Evolutionary conservation across 1,139 yeast genomes (phyloP).

Genomic region (Spencermartinsiella ligniputridi): DNA sequence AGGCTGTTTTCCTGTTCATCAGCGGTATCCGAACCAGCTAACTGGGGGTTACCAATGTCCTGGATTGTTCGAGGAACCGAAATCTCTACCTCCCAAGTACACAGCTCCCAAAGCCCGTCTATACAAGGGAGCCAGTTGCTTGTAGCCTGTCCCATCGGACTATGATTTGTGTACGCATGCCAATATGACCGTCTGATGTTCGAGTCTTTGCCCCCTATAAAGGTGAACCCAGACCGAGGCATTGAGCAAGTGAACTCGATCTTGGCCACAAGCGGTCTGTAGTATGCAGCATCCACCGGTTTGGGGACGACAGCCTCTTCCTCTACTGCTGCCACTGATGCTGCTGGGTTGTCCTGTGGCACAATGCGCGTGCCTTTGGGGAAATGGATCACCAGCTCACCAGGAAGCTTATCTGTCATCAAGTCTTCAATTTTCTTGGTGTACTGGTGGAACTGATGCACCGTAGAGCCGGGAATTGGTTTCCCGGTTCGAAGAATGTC

Average conservation of each 20-base stretch:
- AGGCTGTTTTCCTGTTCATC: conserved; percentile 9
- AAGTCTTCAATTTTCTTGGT: conserved; percentile 59
- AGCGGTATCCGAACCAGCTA: conserved; percentile 37
- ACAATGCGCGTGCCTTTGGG: conserved; percentile 64
- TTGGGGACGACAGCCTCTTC: conserved; percentile 7
- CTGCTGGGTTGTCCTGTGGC: conserved; percentile 28
- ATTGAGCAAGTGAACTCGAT: conserved; percentile 64
- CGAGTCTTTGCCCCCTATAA: conserved; percentile 50
- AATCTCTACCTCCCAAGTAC: conserved; percentile 88
- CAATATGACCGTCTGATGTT: conserved; percentile 45
- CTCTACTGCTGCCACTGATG: conserved; percentile 30
- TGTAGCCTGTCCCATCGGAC: conserved; percentile 74
- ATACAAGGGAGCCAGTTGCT: conserved; percentile 97
- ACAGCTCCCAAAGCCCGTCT: conserved; percentile 82
- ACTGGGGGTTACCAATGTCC: conserved; percentile 48
- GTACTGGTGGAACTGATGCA: conserved; percentile 61
- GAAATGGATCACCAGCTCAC: conserved; percentile 65
- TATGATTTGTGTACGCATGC: conserved; percentile 85
- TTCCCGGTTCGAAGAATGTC: conserved; percentile 39
- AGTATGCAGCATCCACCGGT: conserved; percentile 11
- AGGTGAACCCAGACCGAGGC: conserved; percentile 72
- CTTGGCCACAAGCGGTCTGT: conserved; percentile 62
- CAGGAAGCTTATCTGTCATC: conserved; percentile 47
- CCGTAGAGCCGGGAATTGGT: conserved; percentile 36
- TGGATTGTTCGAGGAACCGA: conserved; percentile 75